A percentile compares a stretch with the other conserved stretches of the same genome.
Conservation (phyloP, 1,139 yeast species). For the Meyerozyma guilliermondii region DNA sequence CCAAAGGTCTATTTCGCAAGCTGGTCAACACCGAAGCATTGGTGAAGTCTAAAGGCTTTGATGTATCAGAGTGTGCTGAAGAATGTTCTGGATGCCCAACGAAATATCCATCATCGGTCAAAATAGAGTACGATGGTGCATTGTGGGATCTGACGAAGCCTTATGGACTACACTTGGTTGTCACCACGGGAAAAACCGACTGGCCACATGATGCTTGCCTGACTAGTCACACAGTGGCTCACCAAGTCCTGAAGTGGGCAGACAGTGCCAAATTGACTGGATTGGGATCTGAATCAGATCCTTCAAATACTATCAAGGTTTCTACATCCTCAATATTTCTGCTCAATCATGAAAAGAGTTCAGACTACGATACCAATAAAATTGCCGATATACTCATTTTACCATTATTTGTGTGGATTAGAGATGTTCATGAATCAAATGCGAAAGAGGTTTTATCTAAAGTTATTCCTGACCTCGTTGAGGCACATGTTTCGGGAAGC, state of each 20-base stretch:
- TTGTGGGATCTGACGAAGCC: slow-evolving; percentile 72
- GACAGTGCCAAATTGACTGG: slow-evolving; percentile 14
- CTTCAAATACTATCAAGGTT: slow-evolving; percentile 39
- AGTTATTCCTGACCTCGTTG: slow-evolving; percentile 39
- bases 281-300: slow-evolving; percentile 10
- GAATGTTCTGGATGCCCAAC: slow-evolving; percentile 48
- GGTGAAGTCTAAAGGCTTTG: slow-evolving; percentile 27
- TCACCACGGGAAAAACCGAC: slow-evolving; percentile 79
- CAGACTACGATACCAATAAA: slow-evolving; percentile 34
- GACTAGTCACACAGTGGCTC: slow-evolving; percentile 46
- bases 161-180: slow-evolving; percentile 64
- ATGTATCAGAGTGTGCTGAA: slow-evolving; percentile 37
- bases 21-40: neutral
- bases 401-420: slow-evolving; percentile 77
- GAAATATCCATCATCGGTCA: slow-evolving; percentile 54
- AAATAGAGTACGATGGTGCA: slow-evolving; percentile 44
- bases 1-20: neutral
- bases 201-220: slow-evolving; percentile 79
- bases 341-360: slow-evolving; percentile 30
- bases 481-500: slow-evolving; percentile 13
- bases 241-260: slow-evolving; percentile 48
- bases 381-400: slow-evolving; percentile 59
- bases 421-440: slow-evolving; percentile 41
- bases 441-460: slow-evolving; percentile 42
- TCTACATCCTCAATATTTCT: slow-evolving; percentile 48